Base-by-base conservation (phyloP, 148 eudicot genomes). In the Limonium bicolor region DNA sequence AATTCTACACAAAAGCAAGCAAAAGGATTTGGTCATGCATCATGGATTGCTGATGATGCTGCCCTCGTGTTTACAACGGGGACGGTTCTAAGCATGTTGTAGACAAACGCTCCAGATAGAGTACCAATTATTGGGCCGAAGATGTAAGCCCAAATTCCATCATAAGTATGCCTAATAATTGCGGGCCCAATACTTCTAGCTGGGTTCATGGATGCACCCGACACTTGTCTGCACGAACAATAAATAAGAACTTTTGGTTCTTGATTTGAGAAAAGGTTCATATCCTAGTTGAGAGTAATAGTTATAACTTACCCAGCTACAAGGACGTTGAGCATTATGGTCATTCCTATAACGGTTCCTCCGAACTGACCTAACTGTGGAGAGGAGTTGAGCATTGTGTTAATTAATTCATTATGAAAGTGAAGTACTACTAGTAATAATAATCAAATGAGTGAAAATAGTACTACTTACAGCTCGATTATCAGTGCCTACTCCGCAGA, bases 401-500 rank as follows among this genome's bases (percentile, higher is more conserved):
- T 9, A 5, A 46, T n/a, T 9, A 10, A 32, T n/a, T 7, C 12
- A 27, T n/a, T 13, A 22, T 36, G 23, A 7, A 11, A 23, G 1
- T 27, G 28, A 16, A n/a, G 27, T 36, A 43, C 1, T 9, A 47
- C 9, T 4, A 2, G 27, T 0, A 18, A 24, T 6, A 13, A 30
- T 4, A 21, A 29, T 8, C 4, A 1, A 27, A 16, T 1, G 3
- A 16, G 2, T 25, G n/a, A n/a, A n/a, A n/a, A n/a, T n/a, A n/a
- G n/a, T n/a, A 4, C 1, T 5, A 66, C 75, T 26, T 60, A 87
- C 96, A n/a, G 96, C 83, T 40, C 85, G 48, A 25, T 32, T 50
- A 51, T 87, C 96, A 1, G 90, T 79, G 0, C 71, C 66, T 5
- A 77, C 94, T 2, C 86, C 94, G 3, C 76, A 87, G 12, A 87